Percentiles rank a stretch among this genome's conserved stretches.
Evolutionary conservation across 2,329 filamentous ascomycete species (phyloP).

Genomic region (Exophiala alcalophila): DNA sequence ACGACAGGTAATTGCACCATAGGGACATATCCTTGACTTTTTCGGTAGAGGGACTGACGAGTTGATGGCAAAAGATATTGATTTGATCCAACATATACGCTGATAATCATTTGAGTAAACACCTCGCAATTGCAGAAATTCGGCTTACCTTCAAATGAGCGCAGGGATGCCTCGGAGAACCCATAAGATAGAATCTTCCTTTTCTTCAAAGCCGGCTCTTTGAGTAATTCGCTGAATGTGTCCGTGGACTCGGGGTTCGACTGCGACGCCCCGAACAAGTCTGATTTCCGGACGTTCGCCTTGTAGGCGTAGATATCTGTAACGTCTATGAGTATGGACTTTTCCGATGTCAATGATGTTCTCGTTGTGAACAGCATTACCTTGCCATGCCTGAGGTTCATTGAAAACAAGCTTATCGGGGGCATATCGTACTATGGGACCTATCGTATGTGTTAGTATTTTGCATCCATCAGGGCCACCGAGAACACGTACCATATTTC

Average conservation of each 20-base stretch:
- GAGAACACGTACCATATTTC: conserved; percentile 2
- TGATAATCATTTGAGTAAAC: neutral
- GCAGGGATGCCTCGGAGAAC: conserved; percentile 3
- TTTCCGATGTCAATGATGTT: neutral
- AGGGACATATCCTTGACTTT: conserved; percentile 29
- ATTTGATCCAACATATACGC: conserved; percentile 6
- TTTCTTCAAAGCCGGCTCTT: conserved; percentile 9
- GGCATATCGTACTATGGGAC: conserved; percentile 1
- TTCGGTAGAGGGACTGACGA: neutral
- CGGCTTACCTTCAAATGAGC: conserved; percentile 6
- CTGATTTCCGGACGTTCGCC: conserved; percentile 7
- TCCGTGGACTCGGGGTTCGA: conserved; percentile 2
- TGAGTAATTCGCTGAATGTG: conserved; percentile 8
- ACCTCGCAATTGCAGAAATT: neutral
- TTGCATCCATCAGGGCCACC: neutral
- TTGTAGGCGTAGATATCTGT: conserved; percentile 8
- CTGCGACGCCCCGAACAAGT: conserved; percentile 1
- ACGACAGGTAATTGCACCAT: conserved; percentile 35
- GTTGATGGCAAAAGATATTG: conserved; percentile 3
- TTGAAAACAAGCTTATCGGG: conserved; percentile 7
- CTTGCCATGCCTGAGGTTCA: conserved; percentile 7
- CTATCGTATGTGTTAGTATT: neutral
- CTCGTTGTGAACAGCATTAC: neutral
- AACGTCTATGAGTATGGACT: neutral
- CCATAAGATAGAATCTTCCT: conserved; percentile 1